phyloP scores from a whole-genome alignment of 805 yeast species.

The Candida ascalaphidarum region DNA sequence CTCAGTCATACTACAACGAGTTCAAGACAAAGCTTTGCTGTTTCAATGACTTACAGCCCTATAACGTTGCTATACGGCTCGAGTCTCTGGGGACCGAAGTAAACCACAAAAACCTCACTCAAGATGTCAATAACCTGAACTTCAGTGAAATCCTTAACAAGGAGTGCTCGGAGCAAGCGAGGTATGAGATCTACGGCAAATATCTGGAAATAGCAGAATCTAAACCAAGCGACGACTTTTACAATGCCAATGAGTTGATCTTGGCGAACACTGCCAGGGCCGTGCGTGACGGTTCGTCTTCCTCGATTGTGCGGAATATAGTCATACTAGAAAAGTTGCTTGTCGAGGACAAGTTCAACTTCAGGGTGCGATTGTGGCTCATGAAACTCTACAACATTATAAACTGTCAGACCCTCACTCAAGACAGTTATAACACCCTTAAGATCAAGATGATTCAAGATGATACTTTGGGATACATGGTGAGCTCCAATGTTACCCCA shows the following conservation, averaged over 20 bases:
- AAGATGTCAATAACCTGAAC: slow-evolving; percentile 38
- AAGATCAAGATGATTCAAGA: slow-evolving; percentile 69
- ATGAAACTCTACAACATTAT: slow-evolving; percentile 51
- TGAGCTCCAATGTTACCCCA: slow-evolving; percentile 36
- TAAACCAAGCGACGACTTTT: too few species aligned
- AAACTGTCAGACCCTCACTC: slow-evolving; percentile 46
- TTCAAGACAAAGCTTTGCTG: slow-evolving; percentile 59
- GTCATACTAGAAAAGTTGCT: slow-evolving; percentile 51
- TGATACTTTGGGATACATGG: slow-evolving; percentile 55
- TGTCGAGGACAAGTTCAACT: slow-evolving; percentile 58
- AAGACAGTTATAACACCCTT: slow-evolving; percentile 41
- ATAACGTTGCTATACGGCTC: too few species aligned
- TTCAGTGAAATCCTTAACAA: slow-evolving; percentile 26
- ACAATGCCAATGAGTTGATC: slow-evolving; percentile 58
- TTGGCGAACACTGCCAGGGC: slow-evolving; percentile 47
- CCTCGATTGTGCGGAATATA: slow-evolving; percentile 30
- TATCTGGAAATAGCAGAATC: too few species aligned
- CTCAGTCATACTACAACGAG: slow-evolving; percentile 32
- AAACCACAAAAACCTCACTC: slow-evolving; percentile 11
- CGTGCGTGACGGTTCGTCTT: too few species aligned
- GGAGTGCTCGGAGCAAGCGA: too few species aligned
- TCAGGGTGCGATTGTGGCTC: slow-evolving; percentile 64
- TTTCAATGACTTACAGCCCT: slow-evolving; percentile 46
- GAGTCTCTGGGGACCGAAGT: too few species aligned
- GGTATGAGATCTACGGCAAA: too few species aligned